phyloP scores from a whole-genome alignment of 139 green algal genomes.

The Dunaliella sp. region DNA sequence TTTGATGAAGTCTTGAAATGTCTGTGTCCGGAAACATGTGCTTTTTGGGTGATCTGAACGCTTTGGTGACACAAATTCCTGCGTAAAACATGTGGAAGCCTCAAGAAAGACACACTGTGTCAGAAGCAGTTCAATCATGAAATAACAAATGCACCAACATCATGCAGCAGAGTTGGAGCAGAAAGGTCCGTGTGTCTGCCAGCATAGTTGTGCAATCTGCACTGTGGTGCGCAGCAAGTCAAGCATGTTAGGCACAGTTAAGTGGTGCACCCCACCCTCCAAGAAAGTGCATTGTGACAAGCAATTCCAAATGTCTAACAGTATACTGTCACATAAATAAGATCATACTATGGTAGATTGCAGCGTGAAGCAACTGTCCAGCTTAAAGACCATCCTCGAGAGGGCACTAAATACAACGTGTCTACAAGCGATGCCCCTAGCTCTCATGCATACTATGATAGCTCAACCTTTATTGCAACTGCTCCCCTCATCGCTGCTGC shows the following conservation, averaged over 20 bases:
- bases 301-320: not conserved
- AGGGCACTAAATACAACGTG: no score
- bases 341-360: not conserved
- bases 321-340: not conserved
- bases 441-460: not conserved
- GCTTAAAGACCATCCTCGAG: not conserved
- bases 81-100: not conserved
- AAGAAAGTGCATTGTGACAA: not conserved
- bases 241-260: no score
- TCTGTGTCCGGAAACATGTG: not conserved
- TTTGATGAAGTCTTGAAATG: not conserved
- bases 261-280: no score
- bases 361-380: not conserved
- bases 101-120: not conserved
- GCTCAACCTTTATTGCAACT: not conserved
- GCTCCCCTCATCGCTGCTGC: not conserved
- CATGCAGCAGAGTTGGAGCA: not conserved
- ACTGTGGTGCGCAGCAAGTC: no score
- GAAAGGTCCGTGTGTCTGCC: not conserved
- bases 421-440: not conserved
- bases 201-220: not conserved
- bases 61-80: not conserved
- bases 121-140: no score
- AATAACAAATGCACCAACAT: not conserved
- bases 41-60: not conserved